These are phyloP conservation scores for Breynia disticha DNA, from an alignment of 441 rosid genomes.

Conservation along the genomic window DNA sequence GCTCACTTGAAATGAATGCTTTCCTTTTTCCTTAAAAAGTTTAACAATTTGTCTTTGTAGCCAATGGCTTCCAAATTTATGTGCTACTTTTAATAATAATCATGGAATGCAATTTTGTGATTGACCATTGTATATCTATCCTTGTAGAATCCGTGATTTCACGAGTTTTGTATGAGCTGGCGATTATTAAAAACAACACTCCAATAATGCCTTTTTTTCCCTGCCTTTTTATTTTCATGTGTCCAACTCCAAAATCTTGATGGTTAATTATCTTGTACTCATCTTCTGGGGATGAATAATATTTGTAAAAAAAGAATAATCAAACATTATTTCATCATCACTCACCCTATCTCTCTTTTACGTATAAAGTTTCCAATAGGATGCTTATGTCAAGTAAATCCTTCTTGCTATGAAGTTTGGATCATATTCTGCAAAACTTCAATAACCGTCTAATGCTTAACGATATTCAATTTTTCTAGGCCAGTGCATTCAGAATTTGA, in stretches of 20 bases:
- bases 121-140: conserved; percentile 19
- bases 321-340: conserved; percentile 7
- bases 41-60: neutral
- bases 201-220: conserved; percentile 12
- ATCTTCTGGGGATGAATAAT: neutral
- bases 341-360: conserved; percentile 12
- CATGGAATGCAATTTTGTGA: conserved; percentile 13
- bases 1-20: neutral
- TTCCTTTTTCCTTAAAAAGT: neutral
- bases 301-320: conserved; percentile 7
- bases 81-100: conserved; percentile 6
- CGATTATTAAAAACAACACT: conserved; percentile 26
- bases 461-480: neutral
- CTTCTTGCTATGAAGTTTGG: no score
- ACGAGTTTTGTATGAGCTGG: conserved; percentile 30
- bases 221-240: conserved; percentile 25
- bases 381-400: conserved; percentile 7
- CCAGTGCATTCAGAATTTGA: neutral
- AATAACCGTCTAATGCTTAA: no score
- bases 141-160: conserved; percentile 35
- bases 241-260: conserved; percentile 17
- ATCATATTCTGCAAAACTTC: no score
- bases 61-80: neutral
- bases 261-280: conserved; percentile 9
- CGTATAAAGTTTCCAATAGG: conserved; percentile 20